Evolutionary conservation across 2,329 filamentous ascomycete species (phyloP).

Genomic region (Penicillium rolfsii): DNA sequence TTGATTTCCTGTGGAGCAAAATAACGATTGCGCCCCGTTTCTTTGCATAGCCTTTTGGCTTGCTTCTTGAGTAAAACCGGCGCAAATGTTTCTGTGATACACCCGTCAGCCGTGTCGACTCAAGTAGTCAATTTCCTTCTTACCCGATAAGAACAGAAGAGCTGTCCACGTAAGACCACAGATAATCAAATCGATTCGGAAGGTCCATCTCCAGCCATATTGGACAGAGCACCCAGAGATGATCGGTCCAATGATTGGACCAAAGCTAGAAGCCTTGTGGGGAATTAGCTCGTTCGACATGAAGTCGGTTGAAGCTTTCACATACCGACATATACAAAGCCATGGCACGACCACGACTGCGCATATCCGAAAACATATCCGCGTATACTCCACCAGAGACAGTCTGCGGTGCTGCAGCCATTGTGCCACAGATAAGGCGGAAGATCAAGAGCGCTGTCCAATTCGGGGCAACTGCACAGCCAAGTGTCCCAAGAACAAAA

Average conservation of each 20-base stretch:
- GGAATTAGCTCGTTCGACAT: conserved; percentile 1
- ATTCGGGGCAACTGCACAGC: conserved; percentile 48
- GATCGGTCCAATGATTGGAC: conserved; percentile 48
- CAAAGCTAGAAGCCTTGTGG: conserved; percentile 42
- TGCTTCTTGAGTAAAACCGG: conserved; percentile 61
- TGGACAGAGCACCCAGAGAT: conserved; percentile 50
- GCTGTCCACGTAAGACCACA: conserved; percentile 62
- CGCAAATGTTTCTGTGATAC: conserved; percentile 58
- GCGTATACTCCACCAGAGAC: conserved; percentile 52
- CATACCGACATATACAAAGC: conserved; percentile 47
- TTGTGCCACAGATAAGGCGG: conserved; percentile 47
- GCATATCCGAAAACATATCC: conserved; percentile 48
- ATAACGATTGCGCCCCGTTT: conserved; percentile 54
- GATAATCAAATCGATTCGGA: conserved; percentile 67
- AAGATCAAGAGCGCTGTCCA: conserved; percentile 49
- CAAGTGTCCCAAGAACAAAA: conserved; percentile 47
- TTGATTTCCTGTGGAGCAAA: conserved; percentile 68
- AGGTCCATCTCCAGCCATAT: conserved; percentile 53
- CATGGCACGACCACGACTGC: conserved; percentile 45
- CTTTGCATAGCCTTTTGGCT: conserved; percentile 61
- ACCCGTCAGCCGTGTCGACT: neutral
- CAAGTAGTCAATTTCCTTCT: too few species aligned
- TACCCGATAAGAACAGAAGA: conserved; percentile 62
- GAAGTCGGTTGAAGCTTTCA: neutral
- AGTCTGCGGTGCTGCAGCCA: conserved; percentile 47